These are phyloP conservation scores for Blastobotrys arbuscula DNA, from an alignment of 1,139 yeast species.

Conservation along the genomic window DNA sequence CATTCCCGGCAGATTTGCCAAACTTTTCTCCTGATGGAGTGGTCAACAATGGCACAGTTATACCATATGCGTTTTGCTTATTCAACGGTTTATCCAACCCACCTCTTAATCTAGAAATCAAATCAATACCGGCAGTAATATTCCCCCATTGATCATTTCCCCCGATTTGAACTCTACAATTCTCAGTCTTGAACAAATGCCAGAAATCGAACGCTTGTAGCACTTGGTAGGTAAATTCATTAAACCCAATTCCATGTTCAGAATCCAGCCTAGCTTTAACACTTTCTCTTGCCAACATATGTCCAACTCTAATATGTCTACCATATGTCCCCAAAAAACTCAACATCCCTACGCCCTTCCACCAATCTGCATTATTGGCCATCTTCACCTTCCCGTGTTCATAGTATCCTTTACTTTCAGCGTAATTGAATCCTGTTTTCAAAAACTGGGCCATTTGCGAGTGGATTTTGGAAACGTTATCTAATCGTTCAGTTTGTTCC, in stretches of 20 bases:
- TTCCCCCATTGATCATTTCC: slow-evolving; percentile 99
- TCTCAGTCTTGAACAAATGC: slow-evolving; percentile 57
- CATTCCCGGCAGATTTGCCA: slow-evolving; percentile 97
- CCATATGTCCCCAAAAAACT: slow-evolving; percentile 78
- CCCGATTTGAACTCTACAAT: slow-evolving; percentile 78
- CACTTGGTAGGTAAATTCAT: slow-evolving; percentile 89
- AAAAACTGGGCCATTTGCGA: slow-evolving; percentile 60
- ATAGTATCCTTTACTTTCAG: slow-evolving; percentile 47
- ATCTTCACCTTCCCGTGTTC: slow-evolving; percentile 39
- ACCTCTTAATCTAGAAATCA: slow-evolving; percentile 55
- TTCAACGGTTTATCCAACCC: background rate
- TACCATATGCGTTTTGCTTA: slow-evolving; percentile 50
- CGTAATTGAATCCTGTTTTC: slow-evolving; percentile 54
- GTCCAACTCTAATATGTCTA: slow-evolving; percentile 68
- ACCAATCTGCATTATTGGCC: slow-evolving; percentile 77
- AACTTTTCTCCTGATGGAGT: slow-evolving; percentile 90
- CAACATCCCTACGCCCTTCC: slow-evolving; percentile 69
- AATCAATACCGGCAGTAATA: slow-evolving; percentile 91
- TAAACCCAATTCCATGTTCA: slow-evolving; percentile 78
- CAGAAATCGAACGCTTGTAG: slow-evolving; percentile 90
- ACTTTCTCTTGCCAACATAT: slow-evolving; percentile 87
- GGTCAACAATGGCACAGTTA: slow-evolving; percentile 86
- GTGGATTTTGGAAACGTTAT: slow-evolving; percentile 57
- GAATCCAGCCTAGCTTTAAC: slow-evolving; percentile 67
- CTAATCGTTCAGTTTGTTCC: slow-evolving; percentile 45